A percentile compares a stretch with the other conserved stretches of the same genome.
Conservation (phyloP, 495 filamentous ascomycete species). For the Penicillium taxi region DNA sequence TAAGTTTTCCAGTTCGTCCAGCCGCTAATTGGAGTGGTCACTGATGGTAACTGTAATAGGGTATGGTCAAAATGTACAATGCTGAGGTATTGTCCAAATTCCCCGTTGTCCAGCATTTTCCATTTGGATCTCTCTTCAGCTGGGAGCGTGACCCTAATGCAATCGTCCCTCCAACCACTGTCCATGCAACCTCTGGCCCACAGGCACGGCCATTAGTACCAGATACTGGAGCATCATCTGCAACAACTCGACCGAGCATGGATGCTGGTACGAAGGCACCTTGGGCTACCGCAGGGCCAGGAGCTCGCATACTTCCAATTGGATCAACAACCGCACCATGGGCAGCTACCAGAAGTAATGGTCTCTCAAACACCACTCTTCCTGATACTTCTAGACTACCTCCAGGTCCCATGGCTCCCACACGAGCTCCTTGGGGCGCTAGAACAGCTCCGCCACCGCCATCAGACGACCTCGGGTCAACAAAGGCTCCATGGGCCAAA, state of each 20-base stretch:
- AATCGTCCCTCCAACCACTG: slow-evolving; percentile 30
- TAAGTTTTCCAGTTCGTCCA: slow-evolving; percentile 18
- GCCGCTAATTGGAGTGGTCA: no score
- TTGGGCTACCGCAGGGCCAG: slow-evolving; percentile 31
- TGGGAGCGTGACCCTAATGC: slow-evolving; percentile 72
- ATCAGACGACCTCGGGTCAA: slow-evolving; percentile 22
- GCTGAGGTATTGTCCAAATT: slow-evolving; percentile 64
- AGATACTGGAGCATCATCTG: slow-evolving; percentile 11
- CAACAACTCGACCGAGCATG: slow-evolving; percentile 11
- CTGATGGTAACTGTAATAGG: slow-evolving; percentile 24
- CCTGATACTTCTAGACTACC: slow-evolving; percentile 30
- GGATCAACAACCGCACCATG: slow-evolving; percentile 39
- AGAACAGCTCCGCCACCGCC: slow-evolving; percentile 17
- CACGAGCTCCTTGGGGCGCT: slow-evolving; percentile 40
- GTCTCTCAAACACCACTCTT: slow-evolving; percentile 8
- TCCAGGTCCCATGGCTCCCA: slow-evolving; percentile 34
- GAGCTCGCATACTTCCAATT: slow-evolving; percentile 12
- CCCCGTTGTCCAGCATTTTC: slow-evolving; percentile 64
- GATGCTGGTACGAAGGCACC: slow-evolving; percentile 39
- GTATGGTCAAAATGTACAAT: slow-evolving; percentile 69
- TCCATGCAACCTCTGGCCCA: slow-evolving; percentile 54
- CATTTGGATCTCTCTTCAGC: slow-evolving; percentile 69
- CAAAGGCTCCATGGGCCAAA: slow-evolving; percentile 40
- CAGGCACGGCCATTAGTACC: slow-evolving; percentile 26
- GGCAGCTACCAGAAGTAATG: slow-evolving; percentile 24